Base-by-base conservation (phyloP, 805 yeast species). In the Saturnispora dispora region DNA sequence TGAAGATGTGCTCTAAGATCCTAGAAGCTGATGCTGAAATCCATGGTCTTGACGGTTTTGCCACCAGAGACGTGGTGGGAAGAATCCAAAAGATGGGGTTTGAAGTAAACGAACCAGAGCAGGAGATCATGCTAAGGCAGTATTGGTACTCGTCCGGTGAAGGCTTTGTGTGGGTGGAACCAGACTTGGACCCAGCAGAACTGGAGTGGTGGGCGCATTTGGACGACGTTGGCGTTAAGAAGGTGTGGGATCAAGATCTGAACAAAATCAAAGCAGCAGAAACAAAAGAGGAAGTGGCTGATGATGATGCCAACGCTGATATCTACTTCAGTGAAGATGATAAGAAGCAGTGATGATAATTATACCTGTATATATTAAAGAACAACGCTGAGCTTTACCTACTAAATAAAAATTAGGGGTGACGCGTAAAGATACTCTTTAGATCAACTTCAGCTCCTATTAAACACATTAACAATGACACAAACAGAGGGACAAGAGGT, bases 71-170 rank as follows among this genome's bases (percentile, higher is more conserved):
- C 17, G 54, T 68, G 36, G 66, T 68, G 20, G 52, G 57, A 30
- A 56, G 66, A 23, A 56, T 69, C 51, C 63, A 73, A 42, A 61
- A 64, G 45, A 67, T 74, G 63, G 67, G 68, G 4, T 64, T 65
- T 45, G 69, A 64, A 4, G 64, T 73, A 13, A 71, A 71, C 60
- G 78, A 79, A 57, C 80, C 84, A 45, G 79, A 81, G 51, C 83
- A 79, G 53, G 95, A 87, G 54, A 62, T 78, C 45, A 73, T 80
- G 70, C 59, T 87, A 57, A 85, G 86, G 61, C 95, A 88, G 58
- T 87, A 86, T 67, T 87, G 96, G 96, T 79, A 86, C 62, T 75
- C 84, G 41, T 86, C 88, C 7, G 96, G 96, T 30, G 90, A 83
- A 50, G 89, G 88, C 13, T 87, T 85, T 61, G 86, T 83, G 54